Conservation (phyloP, 345 rosid species). For the Populus alba region DNA sequence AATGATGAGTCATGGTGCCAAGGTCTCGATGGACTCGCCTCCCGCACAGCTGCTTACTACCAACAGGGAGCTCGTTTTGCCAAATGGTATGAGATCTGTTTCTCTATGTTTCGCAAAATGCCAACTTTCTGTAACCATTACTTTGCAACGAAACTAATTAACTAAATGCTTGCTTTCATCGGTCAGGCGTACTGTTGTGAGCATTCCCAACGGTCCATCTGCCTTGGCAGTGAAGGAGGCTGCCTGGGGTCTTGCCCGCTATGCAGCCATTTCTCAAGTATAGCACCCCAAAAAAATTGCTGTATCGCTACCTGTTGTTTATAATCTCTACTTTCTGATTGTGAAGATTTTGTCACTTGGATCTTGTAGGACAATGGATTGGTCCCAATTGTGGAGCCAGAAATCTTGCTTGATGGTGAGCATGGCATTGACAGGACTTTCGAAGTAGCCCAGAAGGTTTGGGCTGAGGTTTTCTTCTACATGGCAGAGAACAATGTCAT, state of each 20-base stretch:
- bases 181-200: slow-evolving; percentile 92
- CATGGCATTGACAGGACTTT: slow-evolving; percentile 91
- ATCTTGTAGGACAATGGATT: slow-evolving; percentile 75
- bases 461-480: slow-evolving; percentile 99
- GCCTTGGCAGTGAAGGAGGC: slow-evolving; percentile 97
- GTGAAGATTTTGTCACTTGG: slow-evolving; percentile 10
- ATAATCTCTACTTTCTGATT: neutral
- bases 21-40: slow-evolving; percentile 94
- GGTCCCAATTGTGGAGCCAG: slow-evolving; percentile 99
- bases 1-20: slow-evolving; percentile 98
- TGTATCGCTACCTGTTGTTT: neutral
- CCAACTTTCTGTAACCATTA: too few species aligned
- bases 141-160: neutral
- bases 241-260: slow-evolving; percentile 99
- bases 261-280: slow-evolving; percentile 92
- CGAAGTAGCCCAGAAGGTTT: slow-evolving; percentile 89
- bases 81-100: slow-evolving; percentile 59
- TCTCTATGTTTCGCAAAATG: neutral
- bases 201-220: slow-evolving; percentile 98
- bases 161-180: slow-evolving; percentile 3
- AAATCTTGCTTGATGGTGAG: slow-evolving; percentile 93
- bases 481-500: slow-evolving; percentile 89
- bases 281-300: neutral
- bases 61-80: slow-evolving; percentile 99
- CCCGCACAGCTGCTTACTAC: slow-evolving; percentile 95